Evolutionary conservation across 257 asterid genomes (phyloP), one percentile per base, ranked within the genome.

Genomic region (Gentiana dahurica): DNA sequence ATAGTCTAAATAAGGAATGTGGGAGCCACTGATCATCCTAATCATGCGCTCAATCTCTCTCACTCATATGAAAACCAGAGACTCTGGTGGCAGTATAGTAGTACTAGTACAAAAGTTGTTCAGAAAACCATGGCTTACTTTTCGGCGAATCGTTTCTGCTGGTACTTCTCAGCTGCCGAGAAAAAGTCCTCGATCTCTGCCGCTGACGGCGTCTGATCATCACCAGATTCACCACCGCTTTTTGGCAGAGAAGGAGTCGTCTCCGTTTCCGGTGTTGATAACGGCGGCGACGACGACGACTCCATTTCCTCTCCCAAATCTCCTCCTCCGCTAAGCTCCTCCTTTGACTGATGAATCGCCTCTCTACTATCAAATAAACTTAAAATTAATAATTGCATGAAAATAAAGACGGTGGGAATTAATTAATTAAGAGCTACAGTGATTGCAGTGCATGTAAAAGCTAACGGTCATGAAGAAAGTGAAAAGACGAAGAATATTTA

Each of bases 161-260:
- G 81, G 61, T 49, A 65, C 79, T 82, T 87, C 69, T 87, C 98
- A 4, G 84, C 82, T 48, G 62, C 79, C 54, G 87, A 35, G 74
- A 91, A 91, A 68, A 91, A 85, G 55, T 83, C 96, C 62, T 87
- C 92, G 34, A 91, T 63, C 74, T 87, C 96, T 41, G 71, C 81
- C 60, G 72, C 73, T 53, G 94, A 60, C 12, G 96, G 94, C 75
- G 71, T 68, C 60, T 58, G 64, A 43, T 60, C 61, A 6, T 59
- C 57, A 12, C 64, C 36, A 1, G 43, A 35, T 39, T 62, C 54
- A 46, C 32, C 12, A 3, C 4, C 62, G 55, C 63, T 57, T 65
- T 62, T 64, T 64, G 68, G 68, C 57, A 74, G 38, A 54, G 55
- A 35, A 63, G 41, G 58, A 11, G 53, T 55, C 51, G 8, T 54